Conservation (phyloP, 169 alveolate species). For the Theileria annulata region DNA sequence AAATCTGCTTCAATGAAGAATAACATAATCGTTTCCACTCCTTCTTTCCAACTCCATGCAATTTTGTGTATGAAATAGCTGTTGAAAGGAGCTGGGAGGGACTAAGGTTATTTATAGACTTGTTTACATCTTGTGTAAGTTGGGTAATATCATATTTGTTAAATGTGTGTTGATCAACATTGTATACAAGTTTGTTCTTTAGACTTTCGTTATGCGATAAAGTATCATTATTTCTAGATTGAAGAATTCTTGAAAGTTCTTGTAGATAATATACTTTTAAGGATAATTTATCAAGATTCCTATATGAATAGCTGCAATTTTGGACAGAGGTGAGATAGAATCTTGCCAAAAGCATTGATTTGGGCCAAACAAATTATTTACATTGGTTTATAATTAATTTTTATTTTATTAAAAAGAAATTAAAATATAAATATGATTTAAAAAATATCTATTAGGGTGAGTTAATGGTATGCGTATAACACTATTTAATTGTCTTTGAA, state of each 20-base stretch:
- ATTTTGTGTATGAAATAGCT: constrained; percentile 54
- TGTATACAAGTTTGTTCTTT: neutral
- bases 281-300: constrained; percentile 38
- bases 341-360: constrained; percentile 5
- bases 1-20: constrained; percentile 44
- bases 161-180: constrained; percentile 8
- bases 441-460: too few species aligned
- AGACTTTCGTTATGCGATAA: neutral
- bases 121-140: constrained; percentile 38
- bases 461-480: too few species aligned
- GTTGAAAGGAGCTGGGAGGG: constrained; percentile 67
- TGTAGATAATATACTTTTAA: constrained; percentile 67
- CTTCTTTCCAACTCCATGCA: constrained; percentile 33
- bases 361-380: neutral
- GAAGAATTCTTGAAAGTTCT: constrained; percentile 43
- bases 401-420: too few species aligned
- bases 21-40: constrained; percentile 64
- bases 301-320: constrained; percentile 10
- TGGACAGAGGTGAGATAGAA: neutral
- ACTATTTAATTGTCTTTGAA: neutral
- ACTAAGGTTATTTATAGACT: constrained; percentile 19
- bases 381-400: too few species aligned
- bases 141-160: constrained; percentile 25
- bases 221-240: constrained; percentile 1
- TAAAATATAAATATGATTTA: too few species aligned